These are phyloP conservation scores for Lentinula novae-zelandiae DNA, from an alignment of 1,284 basidiomycete genomes.

Conservation along the genomic window DNA sequence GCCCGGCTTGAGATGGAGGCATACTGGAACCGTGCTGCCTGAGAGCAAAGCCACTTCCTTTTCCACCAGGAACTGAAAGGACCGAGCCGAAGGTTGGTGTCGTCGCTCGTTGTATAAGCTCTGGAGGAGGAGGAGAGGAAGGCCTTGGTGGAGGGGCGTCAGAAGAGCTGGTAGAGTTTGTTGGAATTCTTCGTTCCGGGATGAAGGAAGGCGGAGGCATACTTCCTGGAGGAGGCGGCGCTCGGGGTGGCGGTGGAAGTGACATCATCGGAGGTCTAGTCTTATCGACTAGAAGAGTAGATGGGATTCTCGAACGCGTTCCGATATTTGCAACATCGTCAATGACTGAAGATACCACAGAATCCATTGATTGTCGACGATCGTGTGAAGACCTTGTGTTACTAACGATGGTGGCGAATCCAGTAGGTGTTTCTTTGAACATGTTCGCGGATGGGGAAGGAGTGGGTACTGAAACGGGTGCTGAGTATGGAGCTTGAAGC, in stretches of 20 bases:
- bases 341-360: constrained; percentile 49
- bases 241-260: constrained; percentile 78
- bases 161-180: constrained; percentile 44
- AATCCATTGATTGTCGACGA: constrained; percentile 54
- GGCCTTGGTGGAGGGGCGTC: constrained; percentile 76
- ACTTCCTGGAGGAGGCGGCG: constrained; percentile 69
- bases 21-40: constrained; percentile 66
- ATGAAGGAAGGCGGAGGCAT: constrained; percentile 77
- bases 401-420: constrained; percentile 11
- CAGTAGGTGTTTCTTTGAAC: constrained; percentile 30
- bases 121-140: constrained; percentile 84
- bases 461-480: constrained; percentile 19
- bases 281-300: constrained; percentile 59
- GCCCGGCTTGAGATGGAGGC: constrained; percentile 54
- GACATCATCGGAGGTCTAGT: constrained; percentile 82
- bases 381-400: constrained; percentile 37
- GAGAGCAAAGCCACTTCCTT: constrained; percentile 35
- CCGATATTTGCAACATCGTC: constrained; percentile 35
- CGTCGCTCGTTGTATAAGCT: constrained; percentile 83
- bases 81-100: constrained; percentile 73
- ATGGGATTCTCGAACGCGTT: constrained; percentile 53
- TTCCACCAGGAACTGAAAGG: constrained; percentile 51
- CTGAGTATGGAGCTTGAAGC: constrained; percentile 22
- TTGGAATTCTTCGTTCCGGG: constrained; percentile 61
- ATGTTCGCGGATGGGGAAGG: constrained; percentile 40